These are phyloP conservation scores for Leptosphaerulina australis DNA, from an alignment of 2,329 filamentous ascomycete genomes.

Conservation along the genomic window DNA sequence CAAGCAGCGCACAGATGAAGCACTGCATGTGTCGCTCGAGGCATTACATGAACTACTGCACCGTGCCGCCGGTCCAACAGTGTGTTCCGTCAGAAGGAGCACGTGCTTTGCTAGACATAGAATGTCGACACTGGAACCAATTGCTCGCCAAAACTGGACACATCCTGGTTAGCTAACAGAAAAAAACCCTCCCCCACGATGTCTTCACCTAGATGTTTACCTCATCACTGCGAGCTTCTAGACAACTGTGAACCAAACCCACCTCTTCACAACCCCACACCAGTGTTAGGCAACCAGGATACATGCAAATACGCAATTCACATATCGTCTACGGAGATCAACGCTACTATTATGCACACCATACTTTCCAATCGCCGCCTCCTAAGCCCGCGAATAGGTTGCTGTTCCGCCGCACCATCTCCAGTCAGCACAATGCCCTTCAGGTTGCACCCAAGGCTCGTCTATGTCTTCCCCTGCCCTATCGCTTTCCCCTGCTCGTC, in stretches of 20 bases:
- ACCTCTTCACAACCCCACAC: not conserved
- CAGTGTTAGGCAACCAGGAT: conserved; percentile 5
- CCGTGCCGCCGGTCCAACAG: conserved; percentile 3
- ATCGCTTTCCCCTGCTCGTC: conserved; percentile 26
- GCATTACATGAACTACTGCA: conserved; percentile 8
- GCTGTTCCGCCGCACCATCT: conserved; percentile 27
- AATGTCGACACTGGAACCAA: not conserved
- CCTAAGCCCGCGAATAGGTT: conserved; percentile 23
- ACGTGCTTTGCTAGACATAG: not conserved
- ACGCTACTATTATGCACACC: conserved; percentile 22
- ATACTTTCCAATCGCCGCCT: conserved; percentile 28
- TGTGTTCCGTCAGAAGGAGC: not conserved
- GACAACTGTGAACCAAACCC: not conserved
- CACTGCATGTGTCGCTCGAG: not conserved
- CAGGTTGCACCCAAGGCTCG: conserved; percentile 24
- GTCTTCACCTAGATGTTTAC: not conserved
- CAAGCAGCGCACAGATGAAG: not conserved
- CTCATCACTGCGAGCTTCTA: not conserved
- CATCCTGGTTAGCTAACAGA: not conserved
- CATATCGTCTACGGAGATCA: conserved; percentile 21
- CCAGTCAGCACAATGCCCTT: conserved; percentile 24
- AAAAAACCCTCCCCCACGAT: too few relatives aligned
- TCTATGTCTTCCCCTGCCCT: conserved; percentile 21
- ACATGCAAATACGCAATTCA: conserved; percentile 1
- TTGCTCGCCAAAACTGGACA: not conserved